Base-by-base conservation (phyloP, 805 yeast genomes). In the Clavispora vitiphila region DNA sequence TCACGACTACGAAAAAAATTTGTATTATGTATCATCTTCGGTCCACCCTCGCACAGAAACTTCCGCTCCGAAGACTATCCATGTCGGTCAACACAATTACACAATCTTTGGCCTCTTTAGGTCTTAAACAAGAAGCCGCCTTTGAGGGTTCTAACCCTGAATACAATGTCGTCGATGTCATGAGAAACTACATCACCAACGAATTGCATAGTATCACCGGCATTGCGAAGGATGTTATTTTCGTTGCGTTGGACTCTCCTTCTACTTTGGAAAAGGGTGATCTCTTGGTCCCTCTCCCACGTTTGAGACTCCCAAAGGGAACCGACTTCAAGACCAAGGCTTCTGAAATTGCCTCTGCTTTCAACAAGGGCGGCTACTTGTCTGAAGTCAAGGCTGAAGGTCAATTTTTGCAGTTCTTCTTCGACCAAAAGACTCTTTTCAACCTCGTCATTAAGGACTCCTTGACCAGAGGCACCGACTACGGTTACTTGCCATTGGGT, bases 211-310 rank as follows among this genome's bases (percentile, higher is more conserved):
- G 74, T 50, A 67, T 93, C 52, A 75, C 95, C 15, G 83, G 82
- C 27, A 95, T 89, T 31, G 84, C 83, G 44, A 67, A 75, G 42
- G 66, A 69, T 3, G 61, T 88, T 38, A 86, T 90, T 48, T 86
- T 74, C 64, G 86, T 88, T 43, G 88, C 96, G 27, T 74, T 93
- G 56, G 98, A 93, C 65, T 78, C 91, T 74, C 88, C 96, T 18
- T 73, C 77, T 50, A 82, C 89, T 31, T 67, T 85, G 52, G 96
- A 89, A 46, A 83, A 91, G 57, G 99, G 98, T 59, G 99, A 93
- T 64, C 74, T 93, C 56, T 76, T 91, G 47, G 79, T 91, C 41
- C 97, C 99, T 34, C 74, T 93, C 34, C 99, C 98, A 54, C 81
- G 97, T 62, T 71, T 84, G 56, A 59, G 72, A 56, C 78, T 96